Evolutionary conservation across 2,329 filamentous ascomycete genomes (phyloP).

Genomic region (Fusarium buharicum): DNA sequence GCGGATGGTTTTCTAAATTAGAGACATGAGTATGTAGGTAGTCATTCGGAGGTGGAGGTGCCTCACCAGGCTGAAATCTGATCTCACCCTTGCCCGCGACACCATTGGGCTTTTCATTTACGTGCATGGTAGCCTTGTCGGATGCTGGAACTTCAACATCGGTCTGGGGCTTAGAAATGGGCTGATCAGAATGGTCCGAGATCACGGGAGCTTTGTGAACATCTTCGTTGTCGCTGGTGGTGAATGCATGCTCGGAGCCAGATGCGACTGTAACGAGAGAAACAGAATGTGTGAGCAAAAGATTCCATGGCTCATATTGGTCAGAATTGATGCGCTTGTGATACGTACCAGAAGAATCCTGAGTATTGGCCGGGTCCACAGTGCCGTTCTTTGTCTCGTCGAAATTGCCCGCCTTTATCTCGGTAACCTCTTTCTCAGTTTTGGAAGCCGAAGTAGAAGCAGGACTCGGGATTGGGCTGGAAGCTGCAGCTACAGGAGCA

Average conservation of each 20-base stretch:
- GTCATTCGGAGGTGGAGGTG: neutral
- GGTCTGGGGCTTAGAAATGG: slow-evolving; percentile 31
- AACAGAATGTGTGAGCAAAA: slow-evolving; percentile 27
- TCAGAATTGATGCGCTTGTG: neutral
- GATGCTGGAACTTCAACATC: slow-evolving; percentile 19
- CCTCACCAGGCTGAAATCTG: slow-evolving; percentile 35
- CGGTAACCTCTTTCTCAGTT: slow-evolving; percentile 17
- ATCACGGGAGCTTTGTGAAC: slow-evolving; percentile 22
- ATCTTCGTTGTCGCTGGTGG: slow-evolving; percentile 27
- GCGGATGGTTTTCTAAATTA: slow-evolving; percentile 28
- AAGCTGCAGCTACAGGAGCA: slow-evolving; percentile 4
- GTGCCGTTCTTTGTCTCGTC: slow-evolving; percentile 25
- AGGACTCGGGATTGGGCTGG: slow-evolving; percentile 23
- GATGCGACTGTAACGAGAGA: slow-evolving; percentile 22
- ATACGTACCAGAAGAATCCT: slow-evolving; percentile 42
- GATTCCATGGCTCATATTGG: neutral
- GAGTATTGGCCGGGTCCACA: slow-evolving; percentile 12
- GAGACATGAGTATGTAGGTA: slow-evolving; percentile 12
- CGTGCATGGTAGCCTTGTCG: slow-evolving; percentile 10
- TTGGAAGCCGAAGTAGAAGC: slow-evolving; percentile 26
- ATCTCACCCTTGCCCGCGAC: slow-evolving; percentile 23
- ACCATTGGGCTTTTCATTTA: slow-evolving; percentile 33
- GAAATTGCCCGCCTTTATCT: slow-evolving; percentile 24
- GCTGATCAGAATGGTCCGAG: slow-evolving; percentile 40
- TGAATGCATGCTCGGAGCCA: slow-evolving; percentile 31